A percentile compares a stretch with the other conserved stretches of the same genome.
Evolutionary conservation across 164 flowering plant genomes (phyloP).

Genomic region (Liquidambar formosana): DNA sequence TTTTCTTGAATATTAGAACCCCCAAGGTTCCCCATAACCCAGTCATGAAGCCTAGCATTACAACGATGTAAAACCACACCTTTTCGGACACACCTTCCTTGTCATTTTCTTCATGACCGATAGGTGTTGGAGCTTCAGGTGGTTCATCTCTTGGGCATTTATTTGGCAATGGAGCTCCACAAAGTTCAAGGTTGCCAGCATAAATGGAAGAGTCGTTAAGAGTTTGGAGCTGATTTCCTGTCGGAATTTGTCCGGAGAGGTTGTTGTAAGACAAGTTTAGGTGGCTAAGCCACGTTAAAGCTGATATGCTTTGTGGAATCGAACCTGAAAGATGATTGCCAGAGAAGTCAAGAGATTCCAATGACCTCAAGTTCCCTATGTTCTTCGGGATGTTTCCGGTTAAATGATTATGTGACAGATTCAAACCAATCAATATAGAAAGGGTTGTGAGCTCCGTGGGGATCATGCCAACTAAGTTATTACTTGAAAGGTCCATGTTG

Average conservation of each 20-base stretch:
- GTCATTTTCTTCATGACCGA: background rate
- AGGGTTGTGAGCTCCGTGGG: background rate
- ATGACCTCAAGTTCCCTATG: constrained; percentile 6
- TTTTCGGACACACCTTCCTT: background rate
- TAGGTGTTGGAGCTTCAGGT: background rate
- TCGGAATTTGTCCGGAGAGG: constrained; percentile 18
- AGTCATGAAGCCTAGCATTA: background rate
- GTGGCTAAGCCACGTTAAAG: constrained; percentile 4
- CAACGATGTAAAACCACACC: background rate
- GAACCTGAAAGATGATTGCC: constrained; percentile 15
- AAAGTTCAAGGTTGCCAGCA: constrained; percentile 12
- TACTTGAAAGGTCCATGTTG: constrained; percentile 20
- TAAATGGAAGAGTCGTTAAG: constrained; percentile 14
- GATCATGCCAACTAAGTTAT: background rate
- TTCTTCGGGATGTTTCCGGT: background rate
- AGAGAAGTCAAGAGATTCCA: constrained; percentile 25
- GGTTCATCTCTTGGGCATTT: no score
- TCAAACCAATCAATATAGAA: background rate
- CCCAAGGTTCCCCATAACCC: constrained; percentile 19
- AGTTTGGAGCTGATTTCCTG: constrained; percentile 10
- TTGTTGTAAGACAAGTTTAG: constrained; percentile 21
- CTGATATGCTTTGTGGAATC: constrained; percentile 14
- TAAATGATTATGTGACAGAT: background rate
- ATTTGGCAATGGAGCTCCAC: constrained; percentile 11
- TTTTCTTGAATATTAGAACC: constrained; percentile 7